Evolutionary conservation across 2,329 filamentous ascomycete genomes (phyloP).

Genomic region (Phaeosphaeriaceae sp.): DNA sequence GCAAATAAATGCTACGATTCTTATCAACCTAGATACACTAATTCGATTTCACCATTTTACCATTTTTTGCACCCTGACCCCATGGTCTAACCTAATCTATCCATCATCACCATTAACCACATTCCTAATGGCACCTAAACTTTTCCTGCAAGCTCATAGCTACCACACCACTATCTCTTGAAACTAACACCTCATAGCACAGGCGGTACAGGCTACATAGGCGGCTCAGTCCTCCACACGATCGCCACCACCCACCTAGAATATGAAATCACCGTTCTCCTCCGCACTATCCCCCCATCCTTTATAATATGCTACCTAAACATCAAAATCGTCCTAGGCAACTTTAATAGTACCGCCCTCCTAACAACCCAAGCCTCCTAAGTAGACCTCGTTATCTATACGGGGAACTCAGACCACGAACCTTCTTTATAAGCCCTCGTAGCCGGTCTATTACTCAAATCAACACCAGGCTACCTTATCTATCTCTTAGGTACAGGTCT

Average conservation of each 20-base stretch:
- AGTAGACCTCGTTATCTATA: constrained; percentile 59
- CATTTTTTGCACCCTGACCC: no score
- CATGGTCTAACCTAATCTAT: no score
- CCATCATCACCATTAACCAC: no score
- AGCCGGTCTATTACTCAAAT: constrained; percentile 56
- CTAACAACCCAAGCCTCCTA: constrained; percentile 55
- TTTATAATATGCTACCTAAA: constrained; percentile 47
- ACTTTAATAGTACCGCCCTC: constrained; percentile 53
- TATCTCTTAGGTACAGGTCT: constrained; percentile 64
- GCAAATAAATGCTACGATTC: neutral
- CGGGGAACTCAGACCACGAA: constrained; percentile 38
- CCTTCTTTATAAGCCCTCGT: constrained; percentile 54
- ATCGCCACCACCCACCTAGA: constrained; percentile 55
- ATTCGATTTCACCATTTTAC: no score
- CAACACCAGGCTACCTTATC: constrained; percentile 54
- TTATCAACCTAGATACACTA: neutral
- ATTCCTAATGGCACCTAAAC: constrained; percentile 42
- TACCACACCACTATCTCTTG: neutral
- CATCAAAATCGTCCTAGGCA: constrained; percentile 56
- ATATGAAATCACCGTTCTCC: constrained; percentile 54
- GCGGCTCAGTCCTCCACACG: constrained; percentile 58
- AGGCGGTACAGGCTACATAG: constrained; percentile 62
- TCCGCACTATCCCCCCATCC: constrained; percentile 47
- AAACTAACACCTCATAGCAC: constrained; percentile 45
- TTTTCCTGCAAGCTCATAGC: constrained; percentile 25